Evolutionary conservation across 306 rosid genomes (phyloP).

Genomic region (Fagus sylvatica): DNA sequence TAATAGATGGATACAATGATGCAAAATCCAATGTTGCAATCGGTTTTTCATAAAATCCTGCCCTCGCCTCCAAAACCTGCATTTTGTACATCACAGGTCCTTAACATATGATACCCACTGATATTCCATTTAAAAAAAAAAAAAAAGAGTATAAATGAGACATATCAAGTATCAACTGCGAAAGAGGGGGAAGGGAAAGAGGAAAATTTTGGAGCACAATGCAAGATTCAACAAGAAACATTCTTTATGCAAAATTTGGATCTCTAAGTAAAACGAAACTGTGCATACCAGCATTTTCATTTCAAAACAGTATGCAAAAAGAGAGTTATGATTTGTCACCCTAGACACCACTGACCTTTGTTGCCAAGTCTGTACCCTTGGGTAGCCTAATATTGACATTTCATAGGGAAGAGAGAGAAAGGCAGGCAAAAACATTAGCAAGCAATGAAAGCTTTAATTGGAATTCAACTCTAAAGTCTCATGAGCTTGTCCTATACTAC

Average conservation of each 20-base stretch:
- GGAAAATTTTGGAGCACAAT: neutral
- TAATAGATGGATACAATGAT: constrained; percentile 92
- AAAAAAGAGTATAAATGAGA: neutral
- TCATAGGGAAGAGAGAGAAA: neutral
- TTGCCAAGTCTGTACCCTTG: neutral
- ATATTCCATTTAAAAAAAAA: neutral
- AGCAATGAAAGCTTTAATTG: neutral
- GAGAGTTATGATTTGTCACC: neutral
- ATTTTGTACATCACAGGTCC: constrained; percentile 16
- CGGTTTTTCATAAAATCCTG: constrained; percentile 95
- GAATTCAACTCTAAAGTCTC: neutral
- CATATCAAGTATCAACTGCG: neutral
- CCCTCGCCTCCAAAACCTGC: constrained; percentile 92
- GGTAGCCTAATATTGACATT: neutral
- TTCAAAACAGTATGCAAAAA: neutral
- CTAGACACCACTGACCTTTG: neutral
- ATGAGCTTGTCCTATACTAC: neutral
- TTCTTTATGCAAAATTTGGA: neutral
- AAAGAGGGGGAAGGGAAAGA: neutral
- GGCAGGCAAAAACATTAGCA: neutral
- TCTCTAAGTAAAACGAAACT: neutral
- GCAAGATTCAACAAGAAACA: neutral
- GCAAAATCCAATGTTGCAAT: constrained; percentile 98
- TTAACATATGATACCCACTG: neutral
- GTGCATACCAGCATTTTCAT: neutral